phyloP scores from a whole-genome alignment of 305 asterid genomes.

The Solanum chacoense region DNA sequence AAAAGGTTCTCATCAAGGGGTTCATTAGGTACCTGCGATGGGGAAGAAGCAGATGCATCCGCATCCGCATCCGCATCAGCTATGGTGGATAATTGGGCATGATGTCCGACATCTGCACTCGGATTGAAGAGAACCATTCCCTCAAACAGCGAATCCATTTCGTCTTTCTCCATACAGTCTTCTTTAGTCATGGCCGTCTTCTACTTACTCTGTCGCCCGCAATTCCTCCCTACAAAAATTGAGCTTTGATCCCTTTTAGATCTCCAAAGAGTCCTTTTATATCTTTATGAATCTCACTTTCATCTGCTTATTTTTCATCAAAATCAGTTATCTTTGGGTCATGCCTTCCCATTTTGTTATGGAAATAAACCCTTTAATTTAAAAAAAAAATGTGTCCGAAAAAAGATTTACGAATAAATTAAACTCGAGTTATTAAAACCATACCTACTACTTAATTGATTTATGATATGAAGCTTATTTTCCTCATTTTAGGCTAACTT shows the following conservation, averaged over 20 bases:
- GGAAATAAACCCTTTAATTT: no score
- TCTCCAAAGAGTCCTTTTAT: background rate
- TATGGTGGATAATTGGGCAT: background rate
- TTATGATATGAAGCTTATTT: background rate
- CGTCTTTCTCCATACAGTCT: conserved; percentile 13
- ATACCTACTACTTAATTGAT: background rate
- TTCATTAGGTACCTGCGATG: background rate
- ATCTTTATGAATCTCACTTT: background rate
- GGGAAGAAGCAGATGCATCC: background rate
- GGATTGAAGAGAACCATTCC: conserved; percentile 38
- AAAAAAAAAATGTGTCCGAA: no score
- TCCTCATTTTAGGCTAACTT: background rate
- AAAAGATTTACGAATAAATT: no score
- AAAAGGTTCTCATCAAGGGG: conserved; percentile 33
- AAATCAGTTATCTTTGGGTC: background rate
- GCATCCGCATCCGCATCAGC: background rate
- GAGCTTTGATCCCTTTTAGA: background rate
- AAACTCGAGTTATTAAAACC: no score
- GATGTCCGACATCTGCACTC: background rate
- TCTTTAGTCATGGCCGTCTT: background rate
- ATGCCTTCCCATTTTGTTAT: no score
- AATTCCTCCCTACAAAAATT: background rate
- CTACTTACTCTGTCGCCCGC: background rate
- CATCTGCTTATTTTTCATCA: background rate
- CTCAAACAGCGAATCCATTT: conserved; percentile 37